phyloP scores from a whole-genome alignment of 768 basidiomycete species.

The Tylopilus rubrobrunneus region DNA sequence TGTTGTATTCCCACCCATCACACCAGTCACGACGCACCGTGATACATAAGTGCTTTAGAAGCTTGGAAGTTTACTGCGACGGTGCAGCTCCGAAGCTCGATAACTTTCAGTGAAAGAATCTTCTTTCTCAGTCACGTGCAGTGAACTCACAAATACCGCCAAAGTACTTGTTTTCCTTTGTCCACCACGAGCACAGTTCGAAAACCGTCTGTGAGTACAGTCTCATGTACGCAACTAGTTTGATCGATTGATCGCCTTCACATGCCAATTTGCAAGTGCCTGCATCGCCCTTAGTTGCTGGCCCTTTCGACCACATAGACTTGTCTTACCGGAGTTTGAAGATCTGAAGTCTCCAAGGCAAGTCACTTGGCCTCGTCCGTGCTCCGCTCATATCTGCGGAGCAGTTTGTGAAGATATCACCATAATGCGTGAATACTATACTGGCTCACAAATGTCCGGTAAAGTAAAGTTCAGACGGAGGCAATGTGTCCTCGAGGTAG shows the following conservation, averaged over 20 bases:
- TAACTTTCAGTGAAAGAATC: too few relatives aligned
- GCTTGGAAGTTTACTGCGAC: not conserved
- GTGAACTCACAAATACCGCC: not conserved
- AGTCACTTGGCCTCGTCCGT: not conserved
- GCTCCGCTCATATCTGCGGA: not conserved
- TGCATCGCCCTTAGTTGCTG: not conserved
- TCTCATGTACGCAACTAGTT: too few relatives aligned
- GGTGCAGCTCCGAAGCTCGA: too few relatives aligned
- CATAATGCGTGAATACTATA: not conserved
- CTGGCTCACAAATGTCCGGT: not conserved
- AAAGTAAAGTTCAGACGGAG: conserved; percentile 1
- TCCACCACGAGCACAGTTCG: too few relatives aligned
- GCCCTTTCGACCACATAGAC: not conserved
- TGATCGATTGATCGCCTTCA: too few relatives aligned
- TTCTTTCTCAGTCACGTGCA: not conserved
- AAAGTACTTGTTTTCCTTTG: too few relatives aligned
- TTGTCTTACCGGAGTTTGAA: too few relatives aligned
- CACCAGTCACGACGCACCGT: not conserved
- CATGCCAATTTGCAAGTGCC: too few relatives aligned
- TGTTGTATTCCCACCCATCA: not conserved
- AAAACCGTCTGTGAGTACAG: too few relatives aligned
- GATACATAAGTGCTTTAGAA: not conserved
- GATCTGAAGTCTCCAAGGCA: too few relatives aligned
- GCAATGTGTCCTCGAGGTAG: conserved; percentile 10
- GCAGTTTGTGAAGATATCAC: not conserved